Conservation (phyloP, 169 alveolate genomes). For the Plasmodium billcollinsi region DNA sequence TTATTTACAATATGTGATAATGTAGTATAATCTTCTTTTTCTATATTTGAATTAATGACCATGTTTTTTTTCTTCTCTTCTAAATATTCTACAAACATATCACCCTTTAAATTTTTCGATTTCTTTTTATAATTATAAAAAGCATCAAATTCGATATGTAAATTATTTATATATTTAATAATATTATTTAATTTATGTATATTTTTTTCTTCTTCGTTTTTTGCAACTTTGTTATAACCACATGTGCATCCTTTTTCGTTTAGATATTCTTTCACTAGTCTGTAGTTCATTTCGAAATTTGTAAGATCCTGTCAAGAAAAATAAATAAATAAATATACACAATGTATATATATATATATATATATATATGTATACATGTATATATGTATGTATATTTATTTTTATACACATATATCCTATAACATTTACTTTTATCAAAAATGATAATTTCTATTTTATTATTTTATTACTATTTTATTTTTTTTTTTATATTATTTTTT, state of each 20-base stretch:
- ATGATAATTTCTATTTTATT: too few relatives aligned
- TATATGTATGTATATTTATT: too few relatives aligned
- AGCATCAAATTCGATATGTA: conserved; percentile 68
- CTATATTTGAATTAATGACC: conserved; percentile 42
- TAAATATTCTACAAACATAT: conserved; percentile 41
- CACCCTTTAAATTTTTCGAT: conserved; percentile 41
- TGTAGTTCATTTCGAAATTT: conserved; percentile 40
- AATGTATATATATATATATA: neutral
- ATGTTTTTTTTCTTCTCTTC: conserved; percentile 65
- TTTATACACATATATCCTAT: too few relatives aligned
- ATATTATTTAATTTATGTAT: conserved; percentile 12
- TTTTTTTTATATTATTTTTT: too few relatives aligned
- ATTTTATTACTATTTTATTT: too few relatives aligned
- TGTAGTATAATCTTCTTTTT: conserved; percentile 64
- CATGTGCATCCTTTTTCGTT: conserved; percentile 43
- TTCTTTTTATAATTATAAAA: conserved; percentile 59
- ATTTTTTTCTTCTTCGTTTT: neutral
- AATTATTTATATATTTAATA: conserved; percentile 36
- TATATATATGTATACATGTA: too few relatives aligned
- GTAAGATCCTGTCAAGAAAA: conserved; percentile 22
- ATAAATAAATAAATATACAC: neutral
- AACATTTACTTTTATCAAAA: too few relatives aligned
- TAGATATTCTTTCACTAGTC: conserved; percentile 32
- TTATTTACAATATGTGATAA: conserved; percentile 42
- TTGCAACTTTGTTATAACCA: conserved; percentile 25